Evolutionary conservation across 306 rosid genomes (phyloP).

Genomic region (Pachyrhizus erosus): DNA sequence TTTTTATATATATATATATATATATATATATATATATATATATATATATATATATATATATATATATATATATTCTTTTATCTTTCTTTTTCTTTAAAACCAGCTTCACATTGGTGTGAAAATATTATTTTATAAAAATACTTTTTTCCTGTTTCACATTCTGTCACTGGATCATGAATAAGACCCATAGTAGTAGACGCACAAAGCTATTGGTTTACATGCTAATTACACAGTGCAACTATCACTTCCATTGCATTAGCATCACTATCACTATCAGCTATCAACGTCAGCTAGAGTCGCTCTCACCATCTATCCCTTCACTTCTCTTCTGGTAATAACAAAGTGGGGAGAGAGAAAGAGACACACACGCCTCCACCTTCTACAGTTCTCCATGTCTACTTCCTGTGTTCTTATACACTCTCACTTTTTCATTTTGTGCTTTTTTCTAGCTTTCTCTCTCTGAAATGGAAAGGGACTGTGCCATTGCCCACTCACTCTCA

Average conservation of each 20-base stretch:
- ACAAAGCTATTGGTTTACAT: constrained; percentile 13
- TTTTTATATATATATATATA: too few relatives aligned
- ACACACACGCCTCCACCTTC: constrained; percentile 41
- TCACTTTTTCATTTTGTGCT: constrained; percentile 37
- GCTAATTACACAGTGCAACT: constrained; percentile 33
- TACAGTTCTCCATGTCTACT: constrained; percentile 56
- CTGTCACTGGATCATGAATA: neutral
- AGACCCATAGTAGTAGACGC: neutral
- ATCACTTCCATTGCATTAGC: constrained; percentile 38
- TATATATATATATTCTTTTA: too few relatives aligned
- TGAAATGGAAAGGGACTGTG: constrained; percentile 45
- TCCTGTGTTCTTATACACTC: constrained; percentile 43
- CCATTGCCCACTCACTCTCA: constrained; percentile 50
- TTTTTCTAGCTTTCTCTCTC: constrained; percentile 22
- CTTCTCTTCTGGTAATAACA: constrained; percentile 40
- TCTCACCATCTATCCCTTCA: constrained; percentile 35
- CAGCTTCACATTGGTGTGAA: neutral
- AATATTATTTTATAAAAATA: neutral
- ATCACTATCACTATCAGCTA: constrained; percentile 41
- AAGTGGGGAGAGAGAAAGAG: constrained; percentile 49
- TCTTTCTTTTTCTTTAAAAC: too few relatives aligned
- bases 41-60: too few relatives aligned
- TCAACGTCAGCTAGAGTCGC: constrained; percentile 34
- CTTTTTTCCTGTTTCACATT: neutral
- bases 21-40: too few relatives aligned